Evolutionary conservation across 805 yeast species (phyloP).

Genomic region (Middelhovenomyces tepae): DNA sequence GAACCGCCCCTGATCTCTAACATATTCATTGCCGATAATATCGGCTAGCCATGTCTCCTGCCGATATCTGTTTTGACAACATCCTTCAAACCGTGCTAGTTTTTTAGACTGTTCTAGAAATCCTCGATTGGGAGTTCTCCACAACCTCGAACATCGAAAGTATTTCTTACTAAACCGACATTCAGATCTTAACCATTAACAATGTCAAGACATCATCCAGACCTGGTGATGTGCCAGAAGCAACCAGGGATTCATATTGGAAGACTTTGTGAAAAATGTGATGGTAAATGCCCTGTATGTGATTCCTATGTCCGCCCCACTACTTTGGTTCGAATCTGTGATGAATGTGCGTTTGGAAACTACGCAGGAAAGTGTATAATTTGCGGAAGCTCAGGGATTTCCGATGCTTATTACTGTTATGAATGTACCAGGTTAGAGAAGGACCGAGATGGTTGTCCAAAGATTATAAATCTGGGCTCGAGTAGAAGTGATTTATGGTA

Average conservation of each 20-base stretch:
- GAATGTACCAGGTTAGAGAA: slow-evolving; percentile 76
- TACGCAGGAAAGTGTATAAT: slow-evolving; percentile 60
- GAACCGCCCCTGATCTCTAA: no score
- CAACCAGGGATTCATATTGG: slow-evolving; percentile 75
- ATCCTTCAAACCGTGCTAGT: no score
- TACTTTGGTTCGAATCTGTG: slow-evolving; percentile 63
- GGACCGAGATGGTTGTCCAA: slow-evolving; percentile 90
- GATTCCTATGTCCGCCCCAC: slow-evolving; percentile 75
- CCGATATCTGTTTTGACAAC: no score
- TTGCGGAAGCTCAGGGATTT: slow-evolving; percentile 57
- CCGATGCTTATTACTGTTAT: slow-evolving; percentile 72
- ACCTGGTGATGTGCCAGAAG: slow-evolving; percentile 72
- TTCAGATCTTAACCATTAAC: no score
- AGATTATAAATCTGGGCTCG: slow-evolving; percentile 73
- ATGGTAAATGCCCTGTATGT: slow-evolving; percentile 85
- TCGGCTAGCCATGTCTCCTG: no score
- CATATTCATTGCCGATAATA: no score
- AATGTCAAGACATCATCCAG: slow-evolving; percentile 89
- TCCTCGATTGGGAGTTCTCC: no score
- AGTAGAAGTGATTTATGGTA: slow-evolving; percentile 56
- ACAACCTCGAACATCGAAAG: no score
- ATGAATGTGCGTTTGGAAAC: slow-evolving; percentile 74
- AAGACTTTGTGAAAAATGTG: slow-evolving; percentile 72
- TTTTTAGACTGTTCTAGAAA: no score
- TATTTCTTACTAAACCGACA: no score